Conservation (phyloP, 495 filamentous ascomycete species). For the Neurospora tetrasperma region DNA sequence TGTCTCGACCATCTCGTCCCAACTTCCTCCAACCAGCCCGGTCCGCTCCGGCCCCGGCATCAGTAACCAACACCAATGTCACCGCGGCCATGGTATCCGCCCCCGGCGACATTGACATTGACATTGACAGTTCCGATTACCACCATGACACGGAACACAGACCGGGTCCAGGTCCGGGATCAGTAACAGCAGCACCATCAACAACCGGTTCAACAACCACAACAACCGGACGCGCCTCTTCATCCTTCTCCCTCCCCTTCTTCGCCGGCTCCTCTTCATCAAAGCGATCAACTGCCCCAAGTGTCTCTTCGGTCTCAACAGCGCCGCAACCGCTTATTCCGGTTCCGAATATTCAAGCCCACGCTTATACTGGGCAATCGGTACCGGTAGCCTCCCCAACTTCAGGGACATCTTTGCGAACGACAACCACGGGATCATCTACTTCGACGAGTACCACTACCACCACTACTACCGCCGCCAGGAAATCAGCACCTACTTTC, state of each 20-base stretch:
- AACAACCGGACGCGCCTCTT: neutral
- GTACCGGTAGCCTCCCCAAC: neutral
- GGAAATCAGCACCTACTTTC: neutral
- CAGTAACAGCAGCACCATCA: neutral
- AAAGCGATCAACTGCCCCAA: neutral
- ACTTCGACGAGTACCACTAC: neutral
- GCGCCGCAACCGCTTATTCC: neutral
- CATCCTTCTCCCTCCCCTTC: neutral
- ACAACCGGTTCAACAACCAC: neutral
- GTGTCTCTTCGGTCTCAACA: neutral
- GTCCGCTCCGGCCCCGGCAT: constrained; percentile 3
- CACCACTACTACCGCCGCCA: neutral
- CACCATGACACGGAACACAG: neutral
- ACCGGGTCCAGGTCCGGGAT: neutral
- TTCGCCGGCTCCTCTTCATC: neutral
- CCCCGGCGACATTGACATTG: neutral
- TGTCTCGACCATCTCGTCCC: neutral
- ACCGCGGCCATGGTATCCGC: neutral
- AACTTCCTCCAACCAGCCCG: neutral
- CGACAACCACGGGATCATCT: neutral
- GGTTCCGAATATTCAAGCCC: neutral
- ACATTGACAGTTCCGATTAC: neutral
- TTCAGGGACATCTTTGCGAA: neutral
- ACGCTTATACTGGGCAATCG: neutral
- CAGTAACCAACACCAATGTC: constrained; percentile 7